phyloP scores from a whole-genome alignment of 1,139 yeast genomes.

The Lodderomyces metapsilosis region DNA sequence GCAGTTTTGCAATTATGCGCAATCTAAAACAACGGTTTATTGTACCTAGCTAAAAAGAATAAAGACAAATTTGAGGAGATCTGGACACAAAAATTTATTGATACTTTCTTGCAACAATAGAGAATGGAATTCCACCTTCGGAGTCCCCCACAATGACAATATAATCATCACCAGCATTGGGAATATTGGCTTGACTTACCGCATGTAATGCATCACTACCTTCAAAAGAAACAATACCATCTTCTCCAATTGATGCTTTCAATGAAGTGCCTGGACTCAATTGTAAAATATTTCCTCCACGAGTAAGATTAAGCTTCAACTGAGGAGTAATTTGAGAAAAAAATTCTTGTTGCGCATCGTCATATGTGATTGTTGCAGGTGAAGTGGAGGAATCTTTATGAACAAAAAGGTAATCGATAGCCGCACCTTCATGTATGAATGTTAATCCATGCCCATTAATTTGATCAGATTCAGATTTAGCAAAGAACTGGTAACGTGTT shows the following conservation, averaged over 20 bases:
- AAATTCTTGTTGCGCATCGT: slow-evolving; percentile 18
- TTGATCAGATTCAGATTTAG: slow-evolving; percentile 20
- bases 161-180: slow-evolving; percentile 31
- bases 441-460: slow-evolving; percentile 29
- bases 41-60: background rate
- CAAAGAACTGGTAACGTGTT: slow-evolving; percentile 17
- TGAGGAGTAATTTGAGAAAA: background rate
- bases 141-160: slow-evolving; percentile 20
- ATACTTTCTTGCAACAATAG: slow-evolving; percentile 12
- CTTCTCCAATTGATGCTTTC: slow-evolving; percentile 14
- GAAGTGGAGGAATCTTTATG: background rate
- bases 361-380: slow-evolving; percentile 36
- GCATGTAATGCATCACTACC: slow-evolving; percentile 37
- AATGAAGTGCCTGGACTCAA: background rate
- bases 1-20: background rate
- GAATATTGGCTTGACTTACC: slow-evolving; percentile 40
- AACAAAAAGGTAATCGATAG: slow-evolving; percentile 45
- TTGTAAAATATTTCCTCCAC: background rate
- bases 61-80: too few relatives aligned
- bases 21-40: background rate
- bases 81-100: background rate
- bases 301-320: background rate
- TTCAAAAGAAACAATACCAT: slow-evolving; percentile 25
- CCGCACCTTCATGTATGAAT: slow-evolving; percentile 55
- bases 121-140: slow-evolving; percentile 21